These are phyloP conservation scores for Coniophora puteana DNA, from an alignment of 1,284 basidiomycete species.

Conservation along the genomic window DNA sequence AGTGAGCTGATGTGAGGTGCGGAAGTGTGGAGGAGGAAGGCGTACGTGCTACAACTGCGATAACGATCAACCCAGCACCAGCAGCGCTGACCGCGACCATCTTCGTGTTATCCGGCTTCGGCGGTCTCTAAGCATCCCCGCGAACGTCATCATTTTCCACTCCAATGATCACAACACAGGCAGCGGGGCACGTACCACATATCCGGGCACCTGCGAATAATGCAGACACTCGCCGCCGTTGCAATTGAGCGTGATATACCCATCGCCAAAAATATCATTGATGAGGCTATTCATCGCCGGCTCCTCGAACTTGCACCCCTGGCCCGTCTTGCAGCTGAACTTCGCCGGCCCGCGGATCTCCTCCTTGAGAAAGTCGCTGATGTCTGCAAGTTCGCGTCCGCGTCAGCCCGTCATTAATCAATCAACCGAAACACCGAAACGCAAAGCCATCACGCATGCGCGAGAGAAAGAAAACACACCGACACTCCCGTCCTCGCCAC, in stretches of 20 bases:
- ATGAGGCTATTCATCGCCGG: slow-evolving; percentile 96
- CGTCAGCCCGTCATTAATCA: slow-evolving; percentile 3
- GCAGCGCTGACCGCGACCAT: slow-evolving; percentile 86
- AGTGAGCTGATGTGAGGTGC: not conserved
- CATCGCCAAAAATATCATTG: slow-evolving; percentile 90
- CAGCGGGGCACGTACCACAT: slow-evolving; percentile 51
- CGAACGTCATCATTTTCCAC: slow-evolving; percentile 34
- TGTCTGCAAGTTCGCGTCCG: slow-evolving; percentile 64
- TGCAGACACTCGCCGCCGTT: slow-evolving; percentile 92
- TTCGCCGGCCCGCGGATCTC: slow-evolving; percentile 89
- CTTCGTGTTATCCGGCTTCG: slow-evolving; percentile 73
- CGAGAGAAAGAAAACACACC: slow-evolving; percentile 48
- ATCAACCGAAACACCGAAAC: not conserved
- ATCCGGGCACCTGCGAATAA: slow-evolving; percentile 92
- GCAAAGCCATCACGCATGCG: slow-evolving; percentile 1
- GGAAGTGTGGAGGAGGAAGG: not conserved
- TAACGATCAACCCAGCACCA: slow-evolving; percentile 68
- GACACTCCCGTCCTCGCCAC: slow-evolving; percentile 93
- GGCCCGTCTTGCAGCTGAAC: slow-evolving; percentile 79
- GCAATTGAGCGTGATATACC: slow-evolving; percentile 85
- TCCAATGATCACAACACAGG: slow-evolving; percentile 62
- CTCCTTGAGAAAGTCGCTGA: slow-evolving; percentile 88
- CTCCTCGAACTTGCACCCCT: slow-evolving; percentile 87
- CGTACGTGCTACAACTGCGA: slow-evolving; percentile 52
- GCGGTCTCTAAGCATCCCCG: slow-evolving; percentile 74